Conservation (phyloP, 257 asterid genomes). For the Lantana camara region DNA sequence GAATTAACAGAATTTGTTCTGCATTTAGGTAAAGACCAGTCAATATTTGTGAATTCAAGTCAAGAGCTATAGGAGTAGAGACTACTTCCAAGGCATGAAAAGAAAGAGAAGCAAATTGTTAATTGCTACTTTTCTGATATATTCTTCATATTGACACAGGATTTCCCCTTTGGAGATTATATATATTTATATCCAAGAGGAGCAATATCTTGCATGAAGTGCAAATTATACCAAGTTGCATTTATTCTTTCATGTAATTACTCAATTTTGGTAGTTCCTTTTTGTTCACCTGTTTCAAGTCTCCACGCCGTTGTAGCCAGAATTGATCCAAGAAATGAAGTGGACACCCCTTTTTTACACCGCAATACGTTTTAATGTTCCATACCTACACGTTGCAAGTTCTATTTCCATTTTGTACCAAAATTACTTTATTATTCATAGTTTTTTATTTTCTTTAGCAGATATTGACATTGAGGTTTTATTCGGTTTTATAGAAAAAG, state of each 20-base stretch:
- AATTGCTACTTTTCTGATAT: not conserved
- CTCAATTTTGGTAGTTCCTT: constrained; percentile 7
- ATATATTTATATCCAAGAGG: not conserved
- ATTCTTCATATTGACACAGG: constrained; percentile 22
- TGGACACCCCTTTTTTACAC: not conserved
- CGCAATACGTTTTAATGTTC: not conserved
- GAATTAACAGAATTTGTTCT: not conserved
- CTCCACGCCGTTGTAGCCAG: constrained; percentile 4
- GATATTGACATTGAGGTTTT: too few species aligned
- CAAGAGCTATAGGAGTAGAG: too few species aligned
- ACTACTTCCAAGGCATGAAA: not conserved
- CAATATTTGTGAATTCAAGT: not conserved
- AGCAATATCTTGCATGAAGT: constrained; percentile 20
- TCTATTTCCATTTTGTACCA: too few species aligned
- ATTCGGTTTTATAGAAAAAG: too few species aligned
- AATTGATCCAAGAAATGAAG: not conserved
- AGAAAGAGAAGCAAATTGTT: not conserved
- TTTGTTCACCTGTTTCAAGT: not conserved
- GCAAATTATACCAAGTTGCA: constrained; percentile 1
- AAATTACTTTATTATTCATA: too few species aligned
- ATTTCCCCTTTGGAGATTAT: constrained; percentile 5
- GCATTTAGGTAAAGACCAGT: not conserved
- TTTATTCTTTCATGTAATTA: constrained; percentile 33
- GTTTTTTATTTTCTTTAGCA: too few species aligned
- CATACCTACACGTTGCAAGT: too few species aligned